Base-by-base conservation (phyloP, 768 basidiomycete genomes). In the Lentinula edodes region DNA sequence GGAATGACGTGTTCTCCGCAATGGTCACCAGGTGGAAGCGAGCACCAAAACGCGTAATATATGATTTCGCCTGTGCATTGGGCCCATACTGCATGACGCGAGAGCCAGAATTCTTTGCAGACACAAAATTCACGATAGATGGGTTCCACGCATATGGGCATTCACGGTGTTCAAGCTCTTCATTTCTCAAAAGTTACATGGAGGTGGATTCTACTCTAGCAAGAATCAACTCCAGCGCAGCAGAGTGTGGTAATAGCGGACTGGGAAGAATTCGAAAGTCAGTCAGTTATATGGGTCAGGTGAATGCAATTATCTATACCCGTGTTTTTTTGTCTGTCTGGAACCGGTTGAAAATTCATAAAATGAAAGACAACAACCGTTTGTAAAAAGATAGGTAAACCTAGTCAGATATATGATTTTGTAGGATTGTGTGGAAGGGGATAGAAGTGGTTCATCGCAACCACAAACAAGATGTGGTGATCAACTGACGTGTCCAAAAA, bases 1-100 rank as follows among this genome's bases (percentile, higher is more conserved):
- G 72, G 1, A 76, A 78, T 60, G 73, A 77, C 63, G 73, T 77
- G 0, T 78, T 78, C 60, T 75, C 72, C 2, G 75, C 77, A 1
- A 64, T 78, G 1, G 65, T 74, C 13, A 78, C 75, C 1, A 64
- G 65, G 1, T 76, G 71, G 70, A 46, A 63, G 10, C 68, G 32
- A 18, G 68, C 73, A 0, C 75, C 72, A 10, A 63, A 67, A 28
- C 48, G 62, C 7, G 60, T 76, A 9, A 60, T 73, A 9, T 72
- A 72, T 48, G 69, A 72, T 50, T 72, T 70, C 57, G 69, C 67
- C 3, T 73, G 71, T 48, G 70, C 65, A 15, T 61, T 69, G 6
- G 67, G 63, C 3, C 62, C 68, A 13, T 69, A 69, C 43, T 67
- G 59, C 43, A 35, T 64, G 42, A 38, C 62, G 12, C 61, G 64